Conservation (phyloP, 2,329 filamentous ascomycete species). For the Emericellopsis atlantica region DNA sequence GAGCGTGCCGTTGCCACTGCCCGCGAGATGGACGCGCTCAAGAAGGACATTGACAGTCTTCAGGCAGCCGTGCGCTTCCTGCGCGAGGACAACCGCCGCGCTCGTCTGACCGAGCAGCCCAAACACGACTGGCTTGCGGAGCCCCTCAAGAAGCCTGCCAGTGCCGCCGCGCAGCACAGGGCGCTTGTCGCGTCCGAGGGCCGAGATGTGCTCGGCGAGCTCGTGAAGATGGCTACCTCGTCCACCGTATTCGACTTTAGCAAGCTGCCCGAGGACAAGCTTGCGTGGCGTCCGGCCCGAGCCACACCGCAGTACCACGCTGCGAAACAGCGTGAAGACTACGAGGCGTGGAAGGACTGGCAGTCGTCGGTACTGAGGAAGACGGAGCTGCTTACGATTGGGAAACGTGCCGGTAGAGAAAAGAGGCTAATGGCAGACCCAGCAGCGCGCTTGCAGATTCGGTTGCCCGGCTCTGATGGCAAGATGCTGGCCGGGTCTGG, state of each 20-base stretch:
- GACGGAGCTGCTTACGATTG: constrained; percentile 19
- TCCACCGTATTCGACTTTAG: constrained; percentile 48
- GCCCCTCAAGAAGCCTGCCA: constrained; percentile 38
- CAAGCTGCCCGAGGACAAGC: constrained; percentile 41
- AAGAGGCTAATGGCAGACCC: constrained; percentile 11
- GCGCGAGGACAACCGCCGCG: constrained; percentile 52
- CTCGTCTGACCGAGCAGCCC: constrained; percentile 42
- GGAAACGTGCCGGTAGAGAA: constrained; percentile 7
- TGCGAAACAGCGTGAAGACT: constrained; percentile 52
- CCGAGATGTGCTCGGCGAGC: constrained; percentile 49
- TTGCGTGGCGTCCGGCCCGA: constrained; percentile 53
- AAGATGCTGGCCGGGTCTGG: constrained; percentile 24
- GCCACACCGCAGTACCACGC: constrained; percentile 54
- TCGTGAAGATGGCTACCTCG: constrained; percentile 46
- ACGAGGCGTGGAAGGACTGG: constrained; percentile 48
- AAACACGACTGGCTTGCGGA: constrained; percentile 47
- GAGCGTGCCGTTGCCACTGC: constrained; percentile 58
- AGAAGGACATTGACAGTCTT: constrained; percentile 52
- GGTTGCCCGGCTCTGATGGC: constrained; percentile 31
- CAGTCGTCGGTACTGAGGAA: constrained; percentile 41
- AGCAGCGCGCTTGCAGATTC: constrained; percentile 36
- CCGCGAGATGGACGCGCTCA: constrained; percentile 60
- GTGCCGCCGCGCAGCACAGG: constrained; percentile 33
- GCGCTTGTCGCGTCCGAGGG: constrained; percentile 46
- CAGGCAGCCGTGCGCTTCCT: constrained; percentile 56